Conservation (phyloP, 1,139 yeast species). For the Protomyces arabidopsidicola region DNA sequence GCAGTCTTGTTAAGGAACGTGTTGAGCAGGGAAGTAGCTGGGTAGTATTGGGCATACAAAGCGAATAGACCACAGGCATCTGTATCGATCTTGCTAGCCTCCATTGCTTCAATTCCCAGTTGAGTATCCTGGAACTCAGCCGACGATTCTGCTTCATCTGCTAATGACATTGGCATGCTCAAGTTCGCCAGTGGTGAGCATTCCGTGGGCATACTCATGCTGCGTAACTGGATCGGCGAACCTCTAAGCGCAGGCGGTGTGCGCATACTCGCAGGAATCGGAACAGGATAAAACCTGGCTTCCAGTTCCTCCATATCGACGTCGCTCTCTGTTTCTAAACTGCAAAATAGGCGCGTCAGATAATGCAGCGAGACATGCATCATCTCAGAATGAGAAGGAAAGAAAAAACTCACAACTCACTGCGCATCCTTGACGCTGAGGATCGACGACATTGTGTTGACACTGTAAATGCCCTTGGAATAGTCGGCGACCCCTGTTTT, state of each 20-base stretch:
- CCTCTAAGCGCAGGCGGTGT: not conserved
- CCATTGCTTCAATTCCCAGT: not conserved
- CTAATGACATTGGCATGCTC: not conserved
- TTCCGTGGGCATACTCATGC: not conserved
- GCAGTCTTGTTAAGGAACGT: not conserved
- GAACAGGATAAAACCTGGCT: not conserved
- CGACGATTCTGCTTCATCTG: not conserved
- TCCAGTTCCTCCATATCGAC: too few species aligned
- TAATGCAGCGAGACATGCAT: too few species aligned
- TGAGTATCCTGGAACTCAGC: not conserved
- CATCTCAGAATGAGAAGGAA: too few species aligned
- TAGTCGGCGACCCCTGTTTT: not conserved
- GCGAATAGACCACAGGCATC: not conserved
- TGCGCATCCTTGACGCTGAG: too few species aligned
- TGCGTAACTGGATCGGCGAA: not conserved
- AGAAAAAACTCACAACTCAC: too few species aligned
- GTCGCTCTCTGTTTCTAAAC: too few species aligned
- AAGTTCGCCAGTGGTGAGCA: not conserved
- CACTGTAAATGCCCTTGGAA: too few species aligned
- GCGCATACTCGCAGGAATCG: not conserved
- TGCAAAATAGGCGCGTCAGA: too few species aligned
- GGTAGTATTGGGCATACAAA: not conserved
- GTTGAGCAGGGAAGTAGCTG: not conserved
- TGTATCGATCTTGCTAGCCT: not conserved
- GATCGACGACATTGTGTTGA: too few species aligned